Conservation (phyloP, 2,329 filamentous ascomycete genomes). For the Phialophora tarda region DNA sequence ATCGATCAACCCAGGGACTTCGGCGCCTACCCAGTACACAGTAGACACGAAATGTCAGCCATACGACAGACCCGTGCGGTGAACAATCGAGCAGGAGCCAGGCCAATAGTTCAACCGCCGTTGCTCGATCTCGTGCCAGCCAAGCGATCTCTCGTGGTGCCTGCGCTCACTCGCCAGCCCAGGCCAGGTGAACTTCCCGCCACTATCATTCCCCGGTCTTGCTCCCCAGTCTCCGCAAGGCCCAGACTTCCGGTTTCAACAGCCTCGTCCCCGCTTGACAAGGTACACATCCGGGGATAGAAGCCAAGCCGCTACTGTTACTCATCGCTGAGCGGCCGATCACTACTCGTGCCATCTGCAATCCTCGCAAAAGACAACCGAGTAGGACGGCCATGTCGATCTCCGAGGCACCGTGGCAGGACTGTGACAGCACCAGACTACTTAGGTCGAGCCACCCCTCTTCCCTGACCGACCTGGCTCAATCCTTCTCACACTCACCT, state of each 20-base stretch:
- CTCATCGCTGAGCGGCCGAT: conserved; percentile 1
- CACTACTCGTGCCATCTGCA: background rate
- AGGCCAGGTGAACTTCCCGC: background rate
- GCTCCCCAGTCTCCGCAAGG: background rate
- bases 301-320: conserved; percentile 7
- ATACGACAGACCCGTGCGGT: background rate
- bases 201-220: background rate
- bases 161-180: background rate
- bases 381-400: background rate
- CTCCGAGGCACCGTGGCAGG: conserved; percentile 6
- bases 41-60: background rate
- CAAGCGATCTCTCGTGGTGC: too few species aligned
- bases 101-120: background rate
- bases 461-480: background rate
- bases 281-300: conserved; percentile 1
- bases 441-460: conserved; percentile 7
- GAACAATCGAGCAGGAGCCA: background rate
- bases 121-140: background rate
- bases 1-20: background rate
- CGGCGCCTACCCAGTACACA: too few species aligned
- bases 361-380: conserved; percentile 1
- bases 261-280: conserved; percentile 4
- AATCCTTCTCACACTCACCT: background rate
- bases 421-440: conserved; percentile 11
- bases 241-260: background rate